Evolutionary conservation across 129 eudicot genomes (phyloP).

Genomic region (Ambrosia trifida): DNA sequence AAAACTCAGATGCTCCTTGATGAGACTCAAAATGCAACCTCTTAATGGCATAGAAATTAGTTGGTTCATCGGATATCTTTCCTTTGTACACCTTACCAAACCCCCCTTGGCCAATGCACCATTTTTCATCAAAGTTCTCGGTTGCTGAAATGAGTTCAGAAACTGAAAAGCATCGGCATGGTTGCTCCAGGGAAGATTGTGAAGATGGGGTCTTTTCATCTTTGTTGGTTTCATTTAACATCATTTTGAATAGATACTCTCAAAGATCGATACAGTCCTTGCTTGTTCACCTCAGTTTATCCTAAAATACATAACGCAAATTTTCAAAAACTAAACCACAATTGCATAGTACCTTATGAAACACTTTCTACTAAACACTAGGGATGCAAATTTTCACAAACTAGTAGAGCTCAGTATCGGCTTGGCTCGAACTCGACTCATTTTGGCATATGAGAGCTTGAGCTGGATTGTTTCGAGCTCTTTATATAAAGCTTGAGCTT

Average conservation of each 20-base stretch:
- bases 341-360: too few relatives aligned
- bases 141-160: not conserved
- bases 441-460: too few relatives aligned
- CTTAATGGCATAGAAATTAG: not conserved
- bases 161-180: too few relatives aligned
- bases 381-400: too few relatives aligned
- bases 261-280: not conserved
- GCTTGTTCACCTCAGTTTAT: not conserved
- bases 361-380: too few relatives aligned
- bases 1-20: slow-evolving; percentile 19
- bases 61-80: not conserved
- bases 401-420: too few relatives aligned
- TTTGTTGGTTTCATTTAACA: not conserved
- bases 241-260: not conserved
- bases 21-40: not conserved
- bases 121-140: not conserved
- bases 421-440: too few relatives aligned
- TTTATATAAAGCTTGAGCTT: too few relatives aligned
- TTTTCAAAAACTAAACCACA: too few relatives aligned
- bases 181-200: too few relatives aligned
- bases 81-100: slow-evolving; percentile 1
- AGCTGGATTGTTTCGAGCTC: too few relatives aligned
- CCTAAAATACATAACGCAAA: too few relatives aligned
- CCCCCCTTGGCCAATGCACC: not conserved
- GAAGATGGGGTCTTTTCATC: not conserved